These are phyloP conservation scores for Comarum palustre DNA, from an alignment of 306 rosid genomes.

Conservation along the genomic window DNA sequence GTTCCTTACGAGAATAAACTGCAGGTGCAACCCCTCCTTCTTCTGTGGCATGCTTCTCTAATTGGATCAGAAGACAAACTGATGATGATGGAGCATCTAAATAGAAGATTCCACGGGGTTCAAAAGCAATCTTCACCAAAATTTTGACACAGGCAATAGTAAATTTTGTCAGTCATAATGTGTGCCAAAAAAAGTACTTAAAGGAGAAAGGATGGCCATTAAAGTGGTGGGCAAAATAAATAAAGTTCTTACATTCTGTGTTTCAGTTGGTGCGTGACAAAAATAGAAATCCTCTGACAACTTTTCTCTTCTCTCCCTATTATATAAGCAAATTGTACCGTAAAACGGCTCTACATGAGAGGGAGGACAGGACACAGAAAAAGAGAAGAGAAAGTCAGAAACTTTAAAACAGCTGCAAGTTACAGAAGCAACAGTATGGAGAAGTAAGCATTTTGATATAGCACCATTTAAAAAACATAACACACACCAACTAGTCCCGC, in stretches of 20 bases:
- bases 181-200: slow-evolving; percentile 2
- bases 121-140: slow-evolving; percentile 52
- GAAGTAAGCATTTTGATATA: slow-evolving; percentile 25
- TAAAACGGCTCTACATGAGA: slow-evolving; percentile 76
- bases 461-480: slow-evolving; percentile 25
- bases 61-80: slow-evolving; percentile 88
- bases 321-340: slow-evolving; percentile 96
- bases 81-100: slow-evolving; percentile 93
- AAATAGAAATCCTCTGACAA: slow-evolving; percentile 92
- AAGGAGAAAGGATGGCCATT: neutral
- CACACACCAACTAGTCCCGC: slow-evolving; percentile 79
- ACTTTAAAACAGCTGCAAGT: slow-evolving; percentile 29
- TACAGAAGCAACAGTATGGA: slow-evolving; percentile 18
- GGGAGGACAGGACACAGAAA: slow-evolving; percentile 26
- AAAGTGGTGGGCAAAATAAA: neutral
- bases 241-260: slow-evolving; percentile 62
- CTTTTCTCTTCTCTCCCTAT: slow-evolving; percentile 93
- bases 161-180: slow-evolving; percentile 14
- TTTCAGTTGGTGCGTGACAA: slow-evolving; percentile 63
- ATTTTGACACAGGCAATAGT: slow-evolving; percentile 19
- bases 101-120: slow-evolving; percentile 73
- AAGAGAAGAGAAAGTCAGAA: slow-evolving; percentile 39
- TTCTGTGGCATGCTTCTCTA: slow-evolving; percentile 95
- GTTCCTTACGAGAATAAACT: slow-evolving; percentile 95
- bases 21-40: slow-evolving; percentile 93